Evolutionary conservation across 1,284 basidiomycete species (phyloP).

Genomic region (Fomitopsis palustris): DNA sequence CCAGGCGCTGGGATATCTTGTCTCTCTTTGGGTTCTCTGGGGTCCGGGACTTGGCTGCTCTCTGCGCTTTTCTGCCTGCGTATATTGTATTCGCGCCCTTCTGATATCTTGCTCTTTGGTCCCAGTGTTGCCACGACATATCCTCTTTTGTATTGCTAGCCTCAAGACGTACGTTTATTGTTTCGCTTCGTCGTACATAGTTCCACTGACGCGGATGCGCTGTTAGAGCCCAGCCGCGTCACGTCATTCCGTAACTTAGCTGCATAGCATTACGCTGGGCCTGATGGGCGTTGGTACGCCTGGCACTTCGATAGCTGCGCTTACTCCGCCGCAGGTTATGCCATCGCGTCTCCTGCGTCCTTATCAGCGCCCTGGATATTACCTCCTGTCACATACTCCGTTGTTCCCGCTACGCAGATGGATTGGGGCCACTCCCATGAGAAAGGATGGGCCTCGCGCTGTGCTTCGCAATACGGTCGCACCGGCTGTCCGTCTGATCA

Average conservation of each 20-base stretch:
- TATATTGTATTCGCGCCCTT: constrained; percentile 5
- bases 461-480: neutral
- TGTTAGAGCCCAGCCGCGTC: neutral
- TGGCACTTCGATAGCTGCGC: neutral
- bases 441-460: neutral
- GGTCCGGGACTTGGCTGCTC: neutral
- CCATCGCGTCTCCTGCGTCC: neutral
- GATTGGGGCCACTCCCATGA: neutral
- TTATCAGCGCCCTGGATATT: constrained; percentile 1
- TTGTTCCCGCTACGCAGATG: neutral
- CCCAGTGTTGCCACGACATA: neutral
- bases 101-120: neutral
- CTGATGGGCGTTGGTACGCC: neutral
- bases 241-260: neutral
- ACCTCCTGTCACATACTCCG: neutral
- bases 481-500: neutral
- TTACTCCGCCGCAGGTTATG: neutral
- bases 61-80: constrained; percentile 5
- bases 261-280: neutral
- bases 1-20: neutral
- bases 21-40: constrained; percentile 4
- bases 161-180: constrained; percentile 1
- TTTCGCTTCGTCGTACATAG: constrained; percentile 2
- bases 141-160: constrained; percentile 4
- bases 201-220: neutral